phyloP scores from a whole-genome alignment of 148 eudicot genomes.

The Oxyria digyna region DNA sequence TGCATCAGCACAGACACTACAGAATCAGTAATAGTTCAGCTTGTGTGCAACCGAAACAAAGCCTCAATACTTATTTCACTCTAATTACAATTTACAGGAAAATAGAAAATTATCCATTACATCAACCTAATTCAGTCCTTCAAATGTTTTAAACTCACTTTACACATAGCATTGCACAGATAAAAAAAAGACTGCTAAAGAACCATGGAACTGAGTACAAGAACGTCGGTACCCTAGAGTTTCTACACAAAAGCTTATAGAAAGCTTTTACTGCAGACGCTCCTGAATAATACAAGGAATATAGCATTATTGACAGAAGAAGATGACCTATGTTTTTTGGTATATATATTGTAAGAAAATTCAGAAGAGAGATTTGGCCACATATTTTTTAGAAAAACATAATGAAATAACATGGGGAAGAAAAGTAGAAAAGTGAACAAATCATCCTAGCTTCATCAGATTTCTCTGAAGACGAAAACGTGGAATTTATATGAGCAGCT shows the following conservation, averaged over 20 bases:
- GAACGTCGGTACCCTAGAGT: background rate
- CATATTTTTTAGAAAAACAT: background rate
- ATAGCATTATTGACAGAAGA: background rate
- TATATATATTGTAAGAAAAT: background rate
- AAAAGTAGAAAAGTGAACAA: background rate
- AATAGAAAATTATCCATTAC: background rate
- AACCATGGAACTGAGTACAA: background rate
- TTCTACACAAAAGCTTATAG: conserved; percentile 36
- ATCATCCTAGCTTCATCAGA: background rate
- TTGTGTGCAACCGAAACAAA: background rate
- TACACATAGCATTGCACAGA: background rate
- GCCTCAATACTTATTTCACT: background rate
- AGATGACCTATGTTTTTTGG: background rate
- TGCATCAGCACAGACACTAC: background rate
- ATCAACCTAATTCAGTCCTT: background rate
- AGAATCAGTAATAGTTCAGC: background rate
- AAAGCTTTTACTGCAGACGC: conserved; percentile 91
- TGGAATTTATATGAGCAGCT: too few relatives aligned
- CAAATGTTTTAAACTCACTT: background rate
- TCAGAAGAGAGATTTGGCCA: background rate
- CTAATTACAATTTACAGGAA: background rate
- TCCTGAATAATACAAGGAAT: conserved; percentile 26
- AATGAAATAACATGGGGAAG: background rate
- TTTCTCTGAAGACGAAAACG: background rate
- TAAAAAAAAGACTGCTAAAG: background rate